Base-by-base conservation (phyloP, 805 yeast species). In the Nakazawaea wickerhamii region DNA sequence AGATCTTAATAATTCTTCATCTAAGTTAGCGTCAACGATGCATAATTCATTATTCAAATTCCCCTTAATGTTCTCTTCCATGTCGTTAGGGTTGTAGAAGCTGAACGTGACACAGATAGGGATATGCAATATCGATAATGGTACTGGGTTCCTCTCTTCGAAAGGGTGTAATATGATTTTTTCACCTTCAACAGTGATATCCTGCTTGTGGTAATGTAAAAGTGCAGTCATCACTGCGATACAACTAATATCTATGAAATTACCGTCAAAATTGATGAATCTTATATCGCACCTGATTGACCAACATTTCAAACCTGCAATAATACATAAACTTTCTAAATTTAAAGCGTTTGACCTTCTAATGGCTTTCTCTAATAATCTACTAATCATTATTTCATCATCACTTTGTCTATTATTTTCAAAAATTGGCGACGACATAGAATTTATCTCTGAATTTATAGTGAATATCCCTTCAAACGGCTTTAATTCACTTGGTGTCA, bases 301-400 rank as follows among this genome's bases (percentile, higher is more conserved):
- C 99, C 99, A 93, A 57, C 95, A 89, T 50, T 87, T 82, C 41
- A 79, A 74, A 2, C 97, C 98, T 0, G 96, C 95, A 18, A 85
- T 76, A 35, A 93, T 87, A 64, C 98, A 91, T 35, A 93, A 64
- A 38, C 87, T 78, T 59, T 93, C 99, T 32, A 91, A 71, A 61
- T 93, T 99, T 35, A 93, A 65, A 0, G 98, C 95, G 48, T 85
- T 85, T 1, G 96, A 84, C 56, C 96, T 72, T 55, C 95, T 75
- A 36, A 93, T 81, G 1, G 97, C 90, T 57, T 91, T 93, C 56
- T 93, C 99, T 34, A 93, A 79, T 45, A 90, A 70, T 57, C 98
- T 68, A 6, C 88, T 73, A 18, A 90, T 80, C 46, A 89, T 62
- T 20, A 86, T 75, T 58, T 93, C 98, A 43, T 85, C 88, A 45